Base-by-base conservation (phyloP, 805 yeast species). In the Hanseniaspora lachancei region DNA sequence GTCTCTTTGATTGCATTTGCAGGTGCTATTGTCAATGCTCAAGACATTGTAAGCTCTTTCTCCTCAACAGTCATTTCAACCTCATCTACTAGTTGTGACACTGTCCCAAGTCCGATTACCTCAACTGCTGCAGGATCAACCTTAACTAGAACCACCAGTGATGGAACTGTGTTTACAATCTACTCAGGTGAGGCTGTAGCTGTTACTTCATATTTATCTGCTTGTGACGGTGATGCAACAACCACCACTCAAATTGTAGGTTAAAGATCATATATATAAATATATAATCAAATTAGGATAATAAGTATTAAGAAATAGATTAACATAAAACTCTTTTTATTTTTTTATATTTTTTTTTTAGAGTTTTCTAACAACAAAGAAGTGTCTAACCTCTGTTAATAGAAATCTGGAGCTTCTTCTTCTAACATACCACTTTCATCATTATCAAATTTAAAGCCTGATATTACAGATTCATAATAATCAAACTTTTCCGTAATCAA, bases 401-500 rank as follows among this genome's bases (percentile, higher is more conserved):
- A 49, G 40, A 49, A 49, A 6, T 49, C 53, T 2, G 53, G 53
- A n/a, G 53, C 53, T n/a, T 49, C 46, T 39, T 49, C 53, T 40
- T 49, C 53, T 9, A 27, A 1, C 18, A 27, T 24, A 41, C 20
- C 12, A 8, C 24, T 41, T 12, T 23, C 29, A 23, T 41, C 44
- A 41, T 23, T 16, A 23, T 23, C 44, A 8, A 41, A 15, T 23
- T 9, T 16, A 23, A 41, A 24, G 10, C 29, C 16, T 8, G 44
- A 41, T 15, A 41, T 16, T 16, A 41, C 20, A 23, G 44, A 41
- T 23, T 41, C 32, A 41, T 41, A 41, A 18, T 23, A 41, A 23
- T 41, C 44, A 41, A 41, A 41, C 18, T 41, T 41, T 16, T 41
- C 29, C 16, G 16, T 6, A 41, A 12, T 27, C 10, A 23, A 13